phyloP scores from a whole-genome alignment of 129 eudicot genomes.

The Cynara cardunculus region DNA sequence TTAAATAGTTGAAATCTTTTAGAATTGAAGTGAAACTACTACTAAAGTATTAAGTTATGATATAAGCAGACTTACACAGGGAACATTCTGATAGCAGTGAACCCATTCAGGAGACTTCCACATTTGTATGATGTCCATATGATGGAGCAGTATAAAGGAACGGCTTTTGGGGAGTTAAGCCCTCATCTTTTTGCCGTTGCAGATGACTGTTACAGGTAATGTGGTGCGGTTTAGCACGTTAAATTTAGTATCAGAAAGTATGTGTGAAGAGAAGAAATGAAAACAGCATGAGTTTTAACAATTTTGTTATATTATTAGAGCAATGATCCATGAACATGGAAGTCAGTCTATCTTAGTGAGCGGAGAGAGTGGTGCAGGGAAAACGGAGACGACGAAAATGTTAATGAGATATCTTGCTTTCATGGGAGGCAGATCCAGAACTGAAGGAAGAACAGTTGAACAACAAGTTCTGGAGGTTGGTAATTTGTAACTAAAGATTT shows the following conservation, averaged over 20 bases:
- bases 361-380: constrained; percentile 97
- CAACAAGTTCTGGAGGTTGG: constrained; percentile 93
- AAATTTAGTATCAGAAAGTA: neutral
- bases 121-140: constrained; percentile 83
- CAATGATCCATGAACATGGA: constrained; percentile 78
- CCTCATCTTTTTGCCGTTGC: constrained; percentile 96
- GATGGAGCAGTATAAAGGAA: constrained; percentile 95
- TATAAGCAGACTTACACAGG: constrained; percentile 83
- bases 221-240: neutral
- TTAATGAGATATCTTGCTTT: constrained; percentile 88
- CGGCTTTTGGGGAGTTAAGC: constrained; percentile 86
- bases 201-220: constrained; percentile 81
- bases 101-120: constrained; percentile 81
- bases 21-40: neutral
- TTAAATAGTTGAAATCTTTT: neutral
- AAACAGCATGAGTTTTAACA: neutral
- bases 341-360: constrained; percentile 91
- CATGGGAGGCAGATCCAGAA: constrained; percentile 85
- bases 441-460: constrained; percentile 89
- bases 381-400: constrained; percentile 95
- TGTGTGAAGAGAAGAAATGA: neutral
- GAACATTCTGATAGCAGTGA: constrained; percentile 86
- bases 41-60: constrained; percentile 9
- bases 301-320: constrained; percentile 30
- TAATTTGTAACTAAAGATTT: neutral